These are phyloP conservation scores for Clarkia xantiana DNA, from an alignment of 345 rosid species.

Conservation along the genomic window DNA sequence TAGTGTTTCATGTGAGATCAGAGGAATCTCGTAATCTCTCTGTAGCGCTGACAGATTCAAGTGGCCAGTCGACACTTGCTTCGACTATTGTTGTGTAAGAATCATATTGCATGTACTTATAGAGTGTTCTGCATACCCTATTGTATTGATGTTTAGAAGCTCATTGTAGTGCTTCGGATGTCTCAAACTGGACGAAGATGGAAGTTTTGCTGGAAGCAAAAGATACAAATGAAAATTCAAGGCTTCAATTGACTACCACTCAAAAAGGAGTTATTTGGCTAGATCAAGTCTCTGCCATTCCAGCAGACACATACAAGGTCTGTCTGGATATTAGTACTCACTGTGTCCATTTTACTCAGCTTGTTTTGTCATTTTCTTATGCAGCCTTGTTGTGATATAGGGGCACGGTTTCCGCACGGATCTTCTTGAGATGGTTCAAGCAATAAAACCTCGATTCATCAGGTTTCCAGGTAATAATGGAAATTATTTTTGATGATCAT, in stretches of 20 bases:
- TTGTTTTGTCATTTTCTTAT: conserved; percentile 1
- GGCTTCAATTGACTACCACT: conserved; percentile 66
- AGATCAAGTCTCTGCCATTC: conserved; percentile 94
- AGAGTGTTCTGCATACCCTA: neutral
- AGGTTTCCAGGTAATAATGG: conserved; percentile 71
- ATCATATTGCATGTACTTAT: neutral
- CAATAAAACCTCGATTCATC: conserved; percentile 65
- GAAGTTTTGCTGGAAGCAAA: conserved; percentile 64
- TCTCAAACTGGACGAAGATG: conserved; percentile 62
- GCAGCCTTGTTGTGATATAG: conserved; percentile 27
- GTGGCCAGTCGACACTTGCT: conserved; percentile 49
- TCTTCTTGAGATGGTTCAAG: conserved; percentile 57
- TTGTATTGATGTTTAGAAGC: neutral
- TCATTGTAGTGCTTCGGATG: conserved; percentile 48
- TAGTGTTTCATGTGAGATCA: conserved; percentile 61
- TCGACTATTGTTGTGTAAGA: conserved; percentile 48
- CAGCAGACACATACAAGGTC: conserved; percentile 80
- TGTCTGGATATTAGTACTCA: no score
- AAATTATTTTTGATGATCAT: neutral
- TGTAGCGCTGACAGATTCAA: conserved; percentile 52
- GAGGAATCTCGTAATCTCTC: conserved; percentile 41
- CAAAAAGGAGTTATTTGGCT: conserved; percentile 72
- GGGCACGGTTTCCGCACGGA: conserved; percentile 91
- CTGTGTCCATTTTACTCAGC: neutral
- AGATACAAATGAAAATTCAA: conserved; percentile 46